Evolutionary conservation across 257 asterid species (phyloP), one percentile per base, ranked within the genome.

Genomic region (Coffea canephora): DNA sequence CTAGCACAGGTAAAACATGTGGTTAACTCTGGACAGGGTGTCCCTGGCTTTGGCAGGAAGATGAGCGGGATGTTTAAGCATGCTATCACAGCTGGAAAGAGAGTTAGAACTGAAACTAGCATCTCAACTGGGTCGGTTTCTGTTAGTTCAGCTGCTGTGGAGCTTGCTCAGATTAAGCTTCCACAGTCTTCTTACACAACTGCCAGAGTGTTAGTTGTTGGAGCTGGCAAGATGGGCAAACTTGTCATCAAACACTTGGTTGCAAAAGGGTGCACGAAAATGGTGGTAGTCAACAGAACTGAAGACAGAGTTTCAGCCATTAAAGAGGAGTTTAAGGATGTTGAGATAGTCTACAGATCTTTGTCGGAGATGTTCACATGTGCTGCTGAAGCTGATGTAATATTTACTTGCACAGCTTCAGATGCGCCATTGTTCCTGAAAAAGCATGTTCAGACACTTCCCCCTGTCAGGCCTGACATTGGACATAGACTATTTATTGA

Each of bases 191-290:
- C 90, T 18, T 92, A 74, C 78, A 89, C 86, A 73, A 80, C 84
- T 0, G 89, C 87, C 15, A 86, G 89, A 81, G 89, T 93, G 86
- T 84, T 93, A 83, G 95, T 95, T 61, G 86, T 95, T 61, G 99
- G 99, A 79, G 98, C 99, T 62, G 99, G 99, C 69, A 95, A 93
- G 86, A 95, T 95, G 98, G 99, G 99, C 71, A 91, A 91, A 81
- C 97, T 95, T 27, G 97, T 95, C 72, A 90, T 95, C 88, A 93
- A 86, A 83, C 99, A 95, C 84, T 83, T 95, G 84, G 91, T 83
- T n/a, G 93, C 98, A 14, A 93, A 91, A 80, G 98, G 99, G 54
- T 91, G 85, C 83, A 89, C 75, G 48, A 93, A 84, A 75, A 91
- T 95, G 84, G 93, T 91, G 43, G 96, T 95, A 52, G 87, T 90